Conservation (phyloP, 1,139 yeast species). For the Geotrichum fermentans region DNA sequence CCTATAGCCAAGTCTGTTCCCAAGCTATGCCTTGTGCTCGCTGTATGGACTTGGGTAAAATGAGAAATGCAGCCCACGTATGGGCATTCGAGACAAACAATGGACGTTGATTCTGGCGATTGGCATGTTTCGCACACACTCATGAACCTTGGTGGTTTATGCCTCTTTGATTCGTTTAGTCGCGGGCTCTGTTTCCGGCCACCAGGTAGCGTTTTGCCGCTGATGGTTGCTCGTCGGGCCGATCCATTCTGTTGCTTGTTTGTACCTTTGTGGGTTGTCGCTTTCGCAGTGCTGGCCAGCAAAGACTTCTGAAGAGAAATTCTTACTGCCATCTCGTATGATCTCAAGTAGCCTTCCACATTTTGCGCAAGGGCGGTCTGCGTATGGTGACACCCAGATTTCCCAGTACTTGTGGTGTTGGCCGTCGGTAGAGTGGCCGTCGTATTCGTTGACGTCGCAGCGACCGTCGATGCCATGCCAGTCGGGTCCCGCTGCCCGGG, state of each 20-base stretch:
- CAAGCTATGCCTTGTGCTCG: conserved; percentile 60
- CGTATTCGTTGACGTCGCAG: not conserved
- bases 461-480: not conserved
- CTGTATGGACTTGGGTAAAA: conserved; percentile 54
- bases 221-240: conserved; percentile 1
- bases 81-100: conserved; percentile 73
- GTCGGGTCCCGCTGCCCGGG: conserved; percentile 13
- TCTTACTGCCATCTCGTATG: conserved; percentile 26
- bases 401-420: not conserved
- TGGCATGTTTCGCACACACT: conserved; percentile 20
- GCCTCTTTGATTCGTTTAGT: not conserved
- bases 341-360: conserved; percentile 17
- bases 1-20: conserved; percentile 42
- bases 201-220: conserved; percentile 13
- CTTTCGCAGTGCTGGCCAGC: not conserved
- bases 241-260: conserved; percentile 13
- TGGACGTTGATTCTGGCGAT: conserved; percentile 14
- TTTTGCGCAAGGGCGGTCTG: not conserved
- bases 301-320: conserved; percentile 20
- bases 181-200: not conserved
- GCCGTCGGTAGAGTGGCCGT: conserved; percentile 1
- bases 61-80: conserved; percentile 74
- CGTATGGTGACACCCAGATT: conserved; percentile 13
- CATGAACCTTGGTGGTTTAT: not conserved
- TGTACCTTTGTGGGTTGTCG: not conserved